Evolutionary conservation across 352 stramenopile species (phyloP), one percentile per base, ranked within the genome.

Genomic region (Thraustochytrium sp.): DNA sequence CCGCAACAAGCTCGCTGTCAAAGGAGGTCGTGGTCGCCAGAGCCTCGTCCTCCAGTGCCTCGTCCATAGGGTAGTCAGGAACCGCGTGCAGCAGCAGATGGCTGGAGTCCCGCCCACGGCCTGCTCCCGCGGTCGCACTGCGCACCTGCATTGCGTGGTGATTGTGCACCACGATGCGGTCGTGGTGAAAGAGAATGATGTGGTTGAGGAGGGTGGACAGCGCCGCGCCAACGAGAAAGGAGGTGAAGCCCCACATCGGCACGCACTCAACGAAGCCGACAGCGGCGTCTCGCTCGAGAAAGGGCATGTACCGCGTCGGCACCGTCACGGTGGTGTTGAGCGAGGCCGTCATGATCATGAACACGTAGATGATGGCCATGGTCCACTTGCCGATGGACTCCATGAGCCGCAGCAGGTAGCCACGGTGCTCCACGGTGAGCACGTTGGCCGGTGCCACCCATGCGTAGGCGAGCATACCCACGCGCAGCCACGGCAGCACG

Each of bases 331-430:
- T 77, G 13, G 65, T 77, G 37, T 72, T 68, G 26, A 77, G 68
- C 26, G 65, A 77, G 23, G 65, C 65, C 29, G 65, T 62, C 65
- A 77, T 77, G 42, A 77, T 62, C 42, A 62, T 62, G 42, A 77
- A 77, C n/a, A 77, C 42, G 2, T 77, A 77, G 31, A 77, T 62
- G 46, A 77, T 77, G 46, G 65, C 65, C 65, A 77, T 77, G 3
- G 46, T 61, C 65, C 65, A 77, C 42, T 77, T 77, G 18, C 65
- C 65, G 3, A 77, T 62, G 36, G 42, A 62, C 65, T 77, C 65
- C 65, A 77, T 62, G 23, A 36, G 8, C n/a, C 65, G 42, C 29
- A 77, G 42, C 21, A 77, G 49, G 65, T 77, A 77, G 16, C 65
- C 65, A 11, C 65, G 65, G 42, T 77, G 65, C 46, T 55, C 42